A percentile compares a stretch with the other conserved stretches of the same genome.
These are phyloP conservation scores for Rhizopus microsporus DNA, from an alignment of 371 early-diverging fungal species.

Conservation along the genomic window DNA sequence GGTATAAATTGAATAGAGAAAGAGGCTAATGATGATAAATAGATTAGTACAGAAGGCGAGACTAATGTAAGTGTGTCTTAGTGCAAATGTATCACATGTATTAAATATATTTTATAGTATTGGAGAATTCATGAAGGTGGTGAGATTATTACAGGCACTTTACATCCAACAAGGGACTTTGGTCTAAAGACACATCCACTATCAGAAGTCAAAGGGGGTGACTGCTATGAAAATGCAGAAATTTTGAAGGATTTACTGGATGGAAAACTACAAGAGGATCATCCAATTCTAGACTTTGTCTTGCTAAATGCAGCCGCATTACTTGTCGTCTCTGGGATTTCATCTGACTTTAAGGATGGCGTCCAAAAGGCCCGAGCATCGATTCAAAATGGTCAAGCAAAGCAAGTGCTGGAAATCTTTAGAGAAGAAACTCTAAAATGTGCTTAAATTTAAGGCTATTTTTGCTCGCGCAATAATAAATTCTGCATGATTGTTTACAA, in stretches of 20 bases:
- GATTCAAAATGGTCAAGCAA: slow-evolving; percentile 73
- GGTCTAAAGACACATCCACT: slow-evolving; percentile 80
- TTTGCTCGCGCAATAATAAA: slow-evolving; percentile 10
- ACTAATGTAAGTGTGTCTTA: slow-evolving; percentile 57
- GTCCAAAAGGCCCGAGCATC: slow-evolving; percentile 76
- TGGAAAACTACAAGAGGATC: slow-evolving; percentile 53
- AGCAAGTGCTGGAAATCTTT: slow-evolving; percentile 63
- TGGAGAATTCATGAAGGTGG: slow-evolving; percentile 68
- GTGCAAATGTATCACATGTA: background rate
- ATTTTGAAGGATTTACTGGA: slow-evolving; percentile 68
- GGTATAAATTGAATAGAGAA: background rate
- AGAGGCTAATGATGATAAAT: background rate
- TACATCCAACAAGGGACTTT: slow-evolving; percentile 84
- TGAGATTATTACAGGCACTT: slow-evolving; percentile 59
- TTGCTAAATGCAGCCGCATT: slow-evolving; percentile 89
- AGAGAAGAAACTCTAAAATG: slow-evolving; percentile 43
- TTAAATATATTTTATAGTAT: slow-evolving; percentile 40
- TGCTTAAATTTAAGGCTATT: slow-evolving; percentile 6
- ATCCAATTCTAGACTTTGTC: slow-evolving; percentile 89
- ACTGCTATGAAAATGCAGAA: slow-evolving; percentile 71
- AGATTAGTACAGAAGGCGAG: slow-evolving; percentile 78
- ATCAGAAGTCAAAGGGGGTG: slow-evolving; percentile 76
- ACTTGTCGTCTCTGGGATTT: slow-evolving; percentile 80
- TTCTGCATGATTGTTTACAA: background rate
- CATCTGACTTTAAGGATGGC: slow-evolving; percentile 73